Evolutionary conservation across 2,329 filamentous ascomycete species (phyloP), one percentile per base, ranked within the genome.

Genomic region (Monosporascus ibericus): DNA sequence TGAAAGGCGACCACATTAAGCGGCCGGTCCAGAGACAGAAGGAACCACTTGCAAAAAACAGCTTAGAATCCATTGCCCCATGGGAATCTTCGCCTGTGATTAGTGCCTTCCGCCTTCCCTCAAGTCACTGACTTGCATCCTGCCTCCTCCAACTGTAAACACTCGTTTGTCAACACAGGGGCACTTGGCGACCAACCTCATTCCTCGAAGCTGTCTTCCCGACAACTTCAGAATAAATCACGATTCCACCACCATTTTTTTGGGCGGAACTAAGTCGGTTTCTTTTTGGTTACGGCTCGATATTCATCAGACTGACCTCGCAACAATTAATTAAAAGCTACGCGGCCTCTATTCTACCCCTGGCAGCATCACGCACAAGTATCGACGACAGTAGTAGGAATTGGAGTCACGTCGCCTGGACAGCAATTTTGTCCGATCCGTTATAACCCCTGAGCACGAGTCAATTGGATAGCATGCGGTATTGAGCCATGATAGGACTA

Each of bases 131-230:
- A 36, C 49, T 53, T 53, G 36, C 44, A 53, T 55, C 58, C 55
- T 58, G 52, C 62, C 62, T 63, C 64, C 62, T 63, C 64, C 62
- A 65, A 64, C 63, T 64, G 34, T 53, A 62, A 56, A 64, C 65
- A 61, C 57, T 67, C 64, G 56, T 67, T 67, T 54, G 50, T 60
- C 53, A 58, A 49, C 53, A 53, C 42, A 57, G 57, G 53, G 50
- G 54, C 48, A 39, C 18, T 37, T 36, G 40, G 38, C 36, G 30
- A 36, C 18, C 37, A 30, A 51, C 34, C 36, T 34, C 30, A 37
- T 46, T 25, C 48, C 48, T 22, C n/a, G 36, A 34, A 38, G 24
- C 20, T n/a, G 25, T 27, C 22, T 30, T 51, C 22, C 48, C 17
- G 55, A 57, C 51, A 36, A 44, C 52, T 51, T 57, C 55, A 40